Evolutionary conservation across 2,329 filamentous ascomycete species (phyloP).

Genomic region (Cladosporium sp.): DNA sequence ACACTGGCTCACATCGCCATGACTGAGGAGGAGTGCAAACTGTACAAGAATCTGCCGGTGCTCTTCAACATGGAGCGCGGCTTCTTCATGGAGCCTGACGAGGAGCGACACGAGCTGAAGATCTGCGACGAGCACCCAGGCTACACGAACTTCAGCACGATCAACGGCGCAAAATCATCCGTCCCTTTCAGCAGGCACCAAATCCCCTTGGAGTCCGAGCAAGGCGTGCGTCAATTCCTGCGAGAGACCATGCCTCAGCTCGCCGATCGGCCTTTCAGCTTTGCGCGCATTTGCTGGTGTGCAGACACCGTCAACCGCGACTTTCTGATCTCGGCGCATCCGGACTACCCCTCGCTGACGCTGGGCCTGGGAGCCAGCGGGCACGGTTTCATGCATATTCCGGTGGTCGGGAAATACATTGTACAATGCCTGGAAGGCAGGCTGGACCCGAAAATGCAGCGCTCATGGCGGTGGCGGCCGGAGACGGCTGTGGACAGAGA

Average conservation of each 20-base stretch:
- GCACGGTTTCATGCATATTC: slow-evolving; percentile 50
- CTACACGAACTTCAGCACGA: slow-evolving; percentile 43
- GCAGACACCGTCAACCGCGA: slow-evolving; percentile 50
- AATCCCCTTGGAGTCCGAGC: slow-evolving; percentile 43
- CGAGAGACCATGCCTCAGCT: slow-evolving; percentile 49
- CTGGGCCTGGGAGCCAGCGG: slow-evolving; percentile 48
- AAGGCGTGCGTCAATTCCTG: slow-evolving; percentile 44
- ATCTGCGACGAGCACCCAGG: slow-evolving; percentile 53
- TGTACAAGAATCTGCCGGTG: slow-evolving; percentile 46
- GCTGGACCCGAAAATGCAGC: slow-evolving; percentile 37
- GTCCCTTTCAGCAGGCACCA: slow-evolving; percentile 41
- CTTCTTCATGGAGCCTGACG: slow-evolving; percentile 47
- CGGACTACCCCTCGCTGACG: slow-evolving; percentile 37
- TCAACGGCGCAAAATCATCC: slow-evolving; percentile 28
- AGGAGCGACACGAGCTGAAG: slow-evolving; percentile 41
- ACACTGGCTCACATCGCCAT: slow-evolving; percentile 48
- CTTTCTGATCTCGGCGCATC: slow-evolving; percentile 49
- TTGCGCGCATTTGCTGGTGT: slow-evolving; percentile 52
- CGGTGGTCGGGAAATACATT: slow-evolving; percentile 46
- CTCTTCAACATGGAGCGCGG: slow-evolving; percentile 44
- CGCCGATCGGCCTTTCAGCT: slow-evolving; percentile 42
- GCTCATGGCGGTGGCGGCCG: slow-evolving; percentile 46
- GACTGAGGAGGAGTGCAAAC: slow-evolving; percentile 38
- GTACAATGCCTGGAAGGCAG: slow-evolving; percentile 43
- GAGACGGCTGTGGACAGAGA: slow-evolving; percentile 43